Percentiles rank a stretch among this genome's conserved stretches.
phyloP scores from a whole-genome alignment of 2,329 filamentous ascomycete species.

The Sporothrix pallida region DNA sequence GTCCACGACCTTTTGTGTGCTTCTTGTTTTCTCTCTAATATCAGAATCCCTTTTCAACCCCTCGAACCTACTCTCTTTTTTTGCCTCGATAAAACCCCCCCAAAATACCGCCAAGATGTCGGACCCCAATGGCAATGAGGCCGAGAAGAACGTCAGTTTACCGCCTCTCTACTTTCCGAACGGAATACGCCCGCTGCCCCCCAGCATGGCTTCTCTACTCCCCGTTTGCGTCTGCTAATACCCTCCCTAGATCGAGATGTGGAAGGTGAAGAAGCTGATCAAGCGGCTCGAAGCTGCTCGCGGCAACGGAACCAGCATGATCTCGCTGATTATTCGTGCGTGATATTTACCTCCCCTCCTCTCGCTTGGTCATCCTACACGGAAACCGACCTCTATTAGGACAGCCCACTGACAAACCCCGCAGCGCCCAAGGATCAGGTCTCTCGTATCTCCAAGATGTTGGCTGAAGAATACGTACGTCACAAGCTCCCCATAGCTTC shows the following conservation, averaged over 20 bases:
- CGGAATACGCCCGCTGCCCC: constrained; percentile 25
- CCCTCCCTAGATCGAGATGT: constrained; percentile 69
- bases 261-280: constrained; percentile 99
- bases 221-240: constrained; percentile 27
- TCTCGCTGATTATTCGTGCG: constrained; percentile 97
- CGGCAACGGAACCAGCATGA: constrained; percentile 99
- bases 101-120: constrained; percentile 70
- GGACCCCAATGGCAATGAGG: constrained; percentile 84
- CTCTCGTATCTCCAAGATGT: constrained; percentile 96
- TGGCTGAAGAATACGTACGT: constrained; percentile 99
- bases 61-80: constrained; percentile 4
- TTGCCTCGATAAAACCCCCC: constrained; percentile 5
- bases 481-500: constrained; percentile 37
- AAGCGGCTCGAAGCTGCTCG: constrained; percentile 96
- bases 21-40: constrained; percentile 17
- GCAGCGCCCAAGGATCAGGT: constrained; percentile 87
- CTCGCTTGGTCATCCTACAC: too few species aligned
- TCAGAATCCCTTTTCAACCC: constrained; percentile 10
- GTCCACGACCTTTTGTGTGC: constrained; percentile 26
- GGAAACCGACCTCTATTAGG: too few species aligned
- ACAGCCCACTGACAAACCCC: constrained; percentile 25
- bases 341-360: constrained; percentile 37
- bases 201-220: not conserved
- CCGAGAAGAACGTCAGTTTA: constrained; percentile 85
- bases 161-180: not conserved